Percentiles rank a stretch among this genome's conserved stretches.
Conservation (phyloP, 2,329 filamentous ascomycete species). For the Clarireedia paspali region DNA sequence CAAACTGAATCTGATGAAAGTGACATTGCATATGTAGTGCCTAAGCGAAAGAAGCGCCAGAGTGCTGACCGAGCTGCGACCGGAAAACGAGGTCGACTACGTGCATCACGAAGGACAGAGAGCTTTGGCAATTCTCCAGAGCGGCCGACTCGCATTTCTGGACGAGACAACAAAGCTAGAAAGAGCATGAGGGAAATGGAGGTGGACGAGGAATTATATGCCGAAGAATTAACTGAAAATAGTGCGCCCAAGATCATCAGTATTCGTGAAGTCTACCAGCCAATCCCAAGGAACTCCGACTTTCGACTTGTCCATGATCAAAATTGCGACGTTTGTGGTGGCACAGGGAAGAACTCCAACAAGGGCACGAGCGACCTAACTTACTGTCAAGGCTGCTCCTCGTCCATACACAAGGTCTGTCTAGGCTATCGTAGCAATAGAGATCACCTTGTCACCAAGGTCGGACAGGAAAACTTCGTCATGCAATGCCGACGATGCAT, state of each 20-base stretch:
- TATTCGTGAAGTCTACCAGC: conserved; percentile 67
- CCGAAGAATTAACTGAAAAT: conserved; percentile 38
- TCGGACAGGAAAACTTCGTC: conserved; percentile 69
- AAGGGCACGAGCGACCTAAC: conserved; percentile 60
- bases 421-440: conserved; percentile 64
- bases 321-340: conserved; percentile 64
- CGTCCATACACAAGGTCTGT: conserved; percentile 76
- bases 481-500: conserved; percentile 87
- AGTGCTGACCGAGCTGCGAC: conserved; percentile 5
- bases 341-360: conserved; percentile 42
- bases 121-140: conserved; percentile 16
- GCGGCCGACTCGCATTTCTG: conserved; percentile 28
- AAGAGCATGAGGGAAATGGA: conserved; percentile 38
- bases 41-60: conserved; percentile 26
- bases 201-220: conserved; percentile 44
- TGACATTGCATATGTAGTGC: conserved; percentile 40
- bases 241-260: conserved; percentile 49
- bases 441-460: conserved; percentile 87
- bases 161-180: conserved; percentile 23
- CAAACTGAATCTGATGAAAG: conserved; percentile 36
- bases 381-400: conserved; percentile 84
- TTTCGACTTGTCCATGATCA: conserved; percentile 66
- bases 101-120: conserved; percentile 4
- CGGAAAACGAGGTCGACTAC: conserved; percentile 10
- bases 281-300: conserved; percentile 48